Evolutionary conservation across 2,329 filamentous ascomycete genomes (phyloP).

Genomic region (Hypoxylon sp.): DNA sequence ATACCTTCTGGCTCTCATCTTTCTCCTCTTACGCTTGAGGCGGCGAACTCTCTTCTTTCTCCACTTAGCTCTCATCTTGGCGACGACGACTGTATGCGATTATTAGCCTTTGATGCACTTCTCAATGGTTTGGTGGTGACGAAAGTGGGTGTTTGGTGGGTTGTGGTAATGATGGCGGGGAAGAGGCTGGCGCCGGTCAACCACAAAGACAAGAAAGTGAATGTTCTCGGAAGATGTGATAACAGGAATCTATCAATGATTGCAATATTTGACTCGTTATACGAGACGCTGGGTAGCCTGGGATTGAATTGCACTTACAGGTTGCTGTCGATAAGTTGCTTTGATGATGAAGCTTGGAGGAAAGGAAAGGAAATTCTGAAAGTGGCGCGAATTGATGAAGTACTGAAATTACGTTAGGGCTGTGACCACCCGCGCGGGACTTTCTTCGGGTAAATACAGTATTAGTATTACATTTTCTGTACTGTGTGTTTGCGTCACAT

Average conservation of each 20-base stretch:
- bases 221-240: conserved; percentile 16
- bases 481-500: conserved; percentile 1
- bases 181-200: conserved; percentile 21
- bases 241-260: conserved; percentile 5
- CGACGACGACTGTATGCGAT: conserved; percentile 43
- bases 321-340: conserved; percentile 55
- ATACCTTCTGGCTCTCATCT: conserved; percentile 98
- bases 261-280: conserved; percentile 3
- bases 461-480: too few relatives aligned
- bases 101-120: conserved; percentile 39
- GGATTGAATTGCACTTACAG: conserved; percentile 47
- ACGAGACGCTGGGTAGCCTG: background rate
- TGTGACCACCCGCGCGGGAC: conserved; percentile 48
- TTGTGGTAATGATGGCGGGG: conserved; percentile 30
- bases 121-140: conserved; percentile 12
- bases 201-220: conserved; percentile 3
- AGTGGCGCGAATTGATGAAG: conserved; percentile 50
- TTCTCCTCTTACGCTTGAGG: conserved; percentile 99
- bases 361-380: conserved; percentile 47
- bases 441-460: conserved; percentile 46
- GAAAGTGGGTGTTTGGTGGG: conserved; percentile 12
- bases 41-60: conserved; percentile 99
- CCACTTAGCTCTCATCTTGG: conserved; percentile 95
- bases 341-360: conserved; percentile 52
- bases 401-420: conserved; percentile 51